Conservation (phyloP, 192 early-diverging fungal species). For the Backusella tarrabulga region DNA sequence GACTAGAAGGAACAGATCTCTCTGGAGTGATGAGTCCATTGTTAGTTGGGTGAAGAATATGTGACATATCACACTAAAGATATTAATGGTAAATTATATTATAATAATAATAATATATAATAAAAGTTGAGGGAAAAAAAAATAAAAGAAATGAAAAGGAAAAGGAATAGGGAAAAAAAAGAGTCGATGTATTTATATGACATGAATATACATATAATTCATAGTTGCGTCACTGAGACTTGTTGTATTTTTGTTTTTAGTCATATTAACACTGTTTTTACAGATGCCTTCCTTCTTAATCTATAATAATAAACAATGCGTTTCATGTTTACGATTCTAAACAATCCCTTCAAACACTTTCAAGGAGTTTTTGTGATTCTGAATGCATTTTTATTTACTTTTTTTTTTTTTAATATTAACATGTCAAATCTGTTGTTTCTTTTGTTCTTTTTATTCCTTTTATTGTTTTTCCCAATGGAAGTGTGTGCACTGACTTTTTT, state of each 20-base stretch:
- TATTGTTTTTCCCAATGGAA: not conserved
- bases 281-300: not conserved
- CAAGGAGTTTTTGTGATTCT: not conserved
- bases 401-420: not conserved
- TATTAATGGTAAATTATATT: not conserved
- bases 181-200: not conserved
- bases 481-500: constrained; percentile 3
- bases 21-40: constrained; percentile 9
- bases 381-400: not conserved
- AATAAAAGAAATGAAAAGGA: not conserved
- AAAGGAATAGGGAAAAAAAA: not conserved
- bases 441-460: not conserved
- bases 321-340: not conserved
- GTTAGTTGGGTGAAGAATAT: not conserved
- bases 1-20: constrained; percentile 14
- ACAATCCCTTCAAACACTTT: constrained; percentile 1
- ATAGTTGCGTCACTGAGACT: not conserved
- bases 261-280: not conserved
- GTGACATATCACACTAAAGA: not conserved
- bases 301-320: not conserved
- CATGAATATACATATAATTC: not conserved
- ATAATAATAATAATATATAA: not conserved
- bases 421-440: not conserved
- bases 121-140: not conserved
- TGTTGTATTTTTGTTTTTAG: not conserved